Base-by-base conservation (phyloP, 1,139 yeast species). In the Blastobotrys serpentis region DNA sequence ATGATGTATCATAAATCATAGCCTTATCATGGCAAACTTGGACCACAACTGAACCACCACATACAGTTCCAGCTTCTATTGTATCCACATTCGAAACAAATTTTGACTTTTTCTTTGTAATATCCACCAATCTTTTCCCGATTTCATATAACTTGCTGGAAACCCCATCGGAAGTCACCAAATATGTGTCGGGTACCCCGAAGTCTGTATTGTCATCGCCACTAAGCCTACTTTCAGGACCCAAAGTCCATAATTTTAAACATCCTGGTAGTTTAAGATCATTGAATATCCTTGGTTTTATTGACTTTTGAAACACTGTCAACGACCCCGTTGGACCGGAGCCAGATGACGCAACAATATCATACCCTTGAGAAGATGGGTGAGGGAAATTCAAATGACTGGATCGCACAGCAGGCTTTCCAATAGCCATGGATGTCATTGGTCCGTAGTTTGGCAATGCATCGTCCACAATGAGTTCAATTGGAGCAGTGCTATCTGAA, bases 1-100 rank as follows among this genome's bases (percentile, higher is more conserved):
- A 84, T 41, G 77, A 77, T 46, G 80, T 72, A 59, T 84, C 86
- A 62, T 81, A 88, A 2, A 87, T 65, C 34, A 77, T 74, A 34
- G 88, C 75, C 51, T 80, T 82, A 42, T 78, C 76, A 0, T 86
- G 79, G 0, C 94, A 83, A 1, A 88, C 81, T 63, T 89, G 96
- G 13, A 87, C 76, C 43, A 87, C 79, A 53, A 79, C 74, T 53
- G 80, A 77, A 1, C 82, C 82, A 26, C 75, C 75, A 49, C 78
- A 73, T 52, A 84, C 67, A 48, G 79, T 81, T 37, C 80, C 86
- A 60, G 86, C 82, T 30, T 81, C 79, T 11, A 88, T 72, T 0
- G 96, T 88, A 10, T 76, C 70, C 36, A 81, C 82, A 49, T 81
- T 76, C 52, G 81, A 79, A 50, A 81, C 75, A 61, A 88, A 84